Conservation (phyloP, 2,329 filamentous ascomycete species). For the Ophiostoma fasciatum region DNA sequence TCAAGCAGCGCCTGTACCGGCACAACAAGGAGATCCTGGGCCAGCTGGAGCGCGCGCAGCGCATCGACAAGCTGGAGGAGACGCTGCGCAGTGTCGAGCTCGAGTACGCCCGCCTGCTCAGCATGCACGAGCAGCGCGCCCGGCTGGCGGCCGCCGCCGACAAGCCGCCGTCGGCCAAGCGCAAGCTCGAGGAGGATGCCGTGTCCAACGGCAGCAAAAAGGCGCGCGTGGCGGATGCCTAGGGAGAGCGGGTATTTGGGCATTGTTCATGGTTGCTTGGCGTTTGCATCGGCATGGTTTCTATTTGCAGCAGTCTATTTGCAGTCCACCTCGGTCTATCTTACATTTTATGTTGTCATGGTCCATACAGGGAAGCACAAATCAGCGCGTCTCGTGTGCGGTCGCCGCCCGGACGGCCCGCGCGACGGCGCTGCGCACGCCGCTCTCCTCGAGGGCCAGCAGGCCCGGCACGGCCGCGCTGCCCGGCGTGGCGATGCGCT, state of each 20-base stretch:
- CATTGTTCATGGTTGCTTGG: no score
- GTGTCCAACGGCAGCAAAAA: slow-evolving; percentile 5
- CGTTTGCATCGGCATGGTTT: no score
- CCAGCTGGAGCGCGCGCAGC: slow-evolving; percentile 52
- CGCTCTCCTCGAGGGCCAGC: slow-evolving; percentile 58
- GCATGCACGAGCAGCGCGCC: slow-evolving; percentile 23
- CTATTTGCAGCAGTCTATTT: no score
- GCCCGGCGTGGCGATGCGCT: slow-evolving; percentile 64
- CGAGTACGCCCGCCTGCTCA: slow-evolving; percentile 56
- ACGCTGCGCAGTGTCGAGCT: slow-evolving; percentile 53
- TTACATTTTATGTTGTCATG: no score
- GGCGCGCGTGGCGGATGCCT: slow-evolving; percentile 2
- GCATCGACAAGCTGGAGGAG: slow-evolving; percentile 57
- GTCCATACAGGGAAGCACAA: no score
- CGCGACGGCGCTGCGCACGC: slow-evolving; percentile 50
- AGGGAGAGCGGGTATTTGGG: no score
- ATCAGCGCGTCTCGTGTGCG: no score
- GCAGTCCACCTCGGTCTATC: no score
- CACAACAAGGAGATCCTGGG: slow-evolving; percentile 59
- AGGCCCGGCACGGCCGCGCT: slow-evolving; percentile 66
- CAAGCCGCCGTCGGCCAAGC: slow-evolving; percentile 8
- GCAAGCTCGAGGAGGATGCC: slow-evolving; percentile 14
- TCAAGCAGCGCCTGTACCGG: slow-evolving; percentile 63
- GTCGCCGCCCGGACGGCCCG: slow-evolving; percentile 58
- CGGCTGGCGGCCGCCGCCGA: not conserved